Evolutionary conservation across 345 rosid species (phyloP), one percentile per base, ranked within the genome.

Genomic region (Hypericum perforatum): DNA sequence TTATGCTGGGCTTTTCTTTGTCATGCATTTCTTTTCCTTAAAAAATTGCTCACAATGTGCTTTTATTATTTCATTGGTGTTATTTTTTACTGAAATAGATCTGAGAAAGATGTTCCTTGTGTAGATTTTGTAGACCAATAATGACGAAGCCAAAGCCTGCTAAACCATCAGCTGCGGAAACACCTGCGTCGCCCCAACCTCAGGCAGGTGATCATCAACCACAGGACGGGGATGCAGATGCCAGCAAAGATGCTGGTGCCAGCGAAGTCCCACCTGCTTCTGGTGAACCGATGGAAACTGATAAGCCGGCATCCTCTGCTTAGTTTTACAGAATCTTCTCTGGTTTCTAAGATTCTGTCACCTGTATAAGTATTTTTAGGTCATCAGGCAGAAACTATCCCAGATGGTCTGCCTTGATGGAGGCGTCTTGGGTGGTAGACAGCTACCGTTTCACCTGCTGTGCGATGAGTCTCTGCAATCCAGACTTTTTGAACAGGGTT

Each of bases 131-230:
- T 78, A 77, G 87, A 67, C 95, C 96, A 7, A 74, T 91, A 57
- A 90, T 91, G 96, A 91, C 78, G 11, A 91, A 84, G 58, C 87
- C 86, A 11, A 91, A 82, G 57, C 98, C 95, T 3, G 56, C 81
- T 16, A 87, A 91, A 66, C 79, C 90, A 14, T 62, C 76, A 10
- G 56, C 85, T 9, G 78, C 94, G 10, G 94, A 81, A 61, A 57
- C 74, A 53, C 80, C 90, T 0, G 63, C 77, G 8, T 60, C 79
- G 37, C 82, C 85, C 43, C 69, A 77, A 0, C 67, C 74, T 5
- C 85, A 84, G 58, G 73, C 67, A 37, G 43, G 56, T 22, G 82
- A 79, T 47, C 71, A 70, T n/a, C 73, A 72, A 45, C 57, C 67
- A 5, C 63, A 49, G 38, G 57, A 63, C 7, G 73, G 57, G 9